Base-by-base conservation (phyloP, 2,329 filamentous ascomycete species). In the Monascus ruber region DNA sequence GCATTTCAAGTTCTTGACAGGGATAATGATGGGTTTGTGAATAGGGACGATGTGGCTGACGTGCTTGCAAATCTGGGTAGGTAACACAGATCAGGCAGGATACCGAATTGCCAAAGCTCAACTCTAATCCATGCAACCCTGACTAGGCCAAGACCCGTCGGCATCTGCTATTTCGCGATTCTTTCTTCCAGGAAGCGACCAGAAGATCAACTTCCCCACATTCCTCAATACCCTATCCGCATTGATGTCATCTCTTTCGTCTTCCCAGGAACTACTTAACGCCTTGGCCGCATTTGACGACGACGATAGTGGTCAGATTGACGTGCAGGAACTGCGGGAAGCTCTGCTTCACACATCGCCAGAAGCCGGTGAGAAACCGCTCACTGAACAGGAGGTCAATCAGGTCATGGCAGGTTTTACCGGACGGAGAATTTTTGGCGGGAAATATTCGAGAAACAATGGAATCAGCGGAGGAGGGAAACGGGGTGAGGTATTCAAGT, bases 251-350 rank as follows among this genome's bases (percentile, higher is more conserved):
- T 74, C 79, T 0, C 70, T 96, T 11, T 93, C 85, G 1, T 80
- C 84, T 0, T 76, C 79, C 24, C 74, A 78, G 10, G 91, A 98
- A 57, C 73, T 98, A 6, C 69, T 86, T 17, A 89, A 87, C 1
- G 91, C 91, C 0, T 89, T 98, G 50, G 86, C 86, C 2, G 91
- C 91, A 0, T 96, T 96, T 57, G 91, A 98, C 55, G 85, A 94
- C 45, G 87, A 94, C 46, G 91, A 98, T 58, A 91, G 84, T 52
- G 91, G 91, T 3, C 87, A 95, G 62, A 79, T 96, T 31, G 87
- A 96, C 56, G 66, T 94, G 17, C 74, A 68, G 0, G 86, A 94
- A 60, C 65, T 98, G 45, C 78, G 83, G 34, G 85, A 91, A 50
- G 86, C 89, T 0, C 62, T 98, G 34, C 64, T 95, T 32, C 76